These are phyloP conservation scores for Cladophialophora immunda DNA, from an alignment of 2,329 filamentous ascomycete species.

Conservation along the genomic window DNA sequence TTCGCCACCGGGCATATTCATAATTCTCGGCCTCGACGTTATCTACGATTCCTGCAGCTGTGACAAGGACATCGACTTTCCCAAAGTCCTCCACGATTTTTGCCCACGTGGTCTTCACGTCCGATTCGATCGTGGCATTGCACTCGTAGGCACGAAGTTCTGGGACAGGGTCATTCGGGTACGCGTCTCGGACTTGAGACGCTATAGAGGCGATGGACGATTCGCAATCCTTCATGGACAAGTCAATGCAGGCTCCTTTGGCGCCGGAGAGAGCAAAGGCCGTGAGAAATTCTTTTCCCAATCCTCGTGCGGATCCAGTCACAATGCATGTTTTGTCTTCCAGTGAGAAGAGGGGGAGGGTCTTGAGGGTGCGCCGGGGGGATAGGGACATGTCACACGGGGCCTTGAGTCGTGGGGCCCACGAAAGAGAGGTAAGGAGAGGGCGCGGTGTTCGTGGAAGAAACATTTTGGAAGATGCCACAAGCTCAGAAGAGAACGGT, in stretches of 20 bases:
- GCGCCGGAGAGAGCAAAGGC: conserved; percentile 45
- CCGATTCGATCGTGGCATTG: conserved; percentile 49
- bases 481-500: background rate
- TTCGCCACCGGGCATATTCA: conserved; percentile 46
- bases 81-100: conserved; percentile 47
- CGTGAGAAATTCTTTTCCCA: conserved; percentile 46
- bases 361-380: conserved; percentile 26
- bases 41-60: conserved; percentile 51
- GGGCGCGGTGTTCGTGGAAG: background rate
- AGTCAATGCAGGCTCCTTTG: conserved; percentile 47
- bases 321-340: conserved; percentile 41
- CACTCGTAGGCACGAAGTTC: conserved; percentile 50
- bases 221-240: conserved; percentile 41
- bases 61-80: conserved; percentile 51
- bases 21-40: conserved; percentile 48
- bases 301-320: conserved; percentile 41
- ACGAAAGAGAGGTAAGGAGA: background rate
- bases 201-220: conserved; percentile 45
- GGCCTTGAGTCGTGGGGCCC: background rate
- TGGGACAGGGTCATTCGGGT: conserved; percentile 38
- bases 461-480: background rate
- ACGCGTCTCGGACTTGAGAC: conserved; percentile 40
- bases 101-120: conserved; percentile 49
- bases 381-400: background rate
- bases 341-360: conserved; percentile 39